Base-by-base conservation (phyloP, 129 eudicot genomes). In the Ambrosia trifida region DNA sequence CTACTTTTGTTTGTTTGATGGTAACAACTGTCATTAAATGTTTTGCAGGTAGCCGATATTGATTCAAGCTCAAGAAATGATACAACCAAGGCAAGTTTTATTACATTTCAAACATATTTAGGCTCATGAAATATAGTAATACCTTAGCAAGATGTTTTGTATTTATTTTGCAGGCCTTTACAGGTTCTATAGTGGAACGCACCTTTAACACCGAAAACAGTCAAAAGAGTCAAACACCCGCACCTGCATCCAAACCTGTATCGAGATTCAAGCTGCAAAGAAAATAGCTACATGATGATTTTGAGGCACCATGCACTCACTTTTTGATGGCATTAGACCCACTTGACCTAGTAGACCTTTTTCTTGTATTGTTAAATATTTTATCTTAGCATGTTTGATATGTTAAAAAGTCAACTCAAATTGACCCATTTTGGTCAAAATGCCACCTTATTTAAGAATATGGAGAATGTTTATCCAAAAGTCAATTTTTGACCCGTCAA, bases 261-360 rank as follows among this genome's bases (percentile, higher is more conserved):
- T 92, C 96, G 3, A 88, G 95, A 82, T 92, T 92, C 84, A 92
- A 83, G 81, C 43, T 82, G 83, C 89, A 81, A 69, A 89, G 95
- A 74, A 81, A 78, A 78, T 83, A 84, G 86, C 57, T 31, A 47
- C 68, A 11, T 20, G 32, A 20, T 44, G 68, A 59, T 6, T 32
- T 52, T 36, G 19, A 50, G 46, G 31, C 18, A 30, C 19, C 5
- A 17, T 74, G 52, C 45, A 64, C 44, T 11, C 57, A 41, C 44
- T 40, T 40, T 40, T 40, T 40, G 44, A 40, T 40, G 2, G 44
- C 11, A 1, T 5, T 41, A 17, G 30, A 20, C 43, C 17, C 30
- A 49, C 50, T 46, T 62, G 49, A 40, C 11, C 44, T 40, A 40
- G 7, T 7, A 40, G 11, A 40, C 10, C 44, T 40, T 5, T 40